Evolutionary conservation across 2,329 filamentous ascomycete genomes (phyloP), one percentile per base, ranked within the genome.

Genomic region (Diaporthe amygdali): DNA sequence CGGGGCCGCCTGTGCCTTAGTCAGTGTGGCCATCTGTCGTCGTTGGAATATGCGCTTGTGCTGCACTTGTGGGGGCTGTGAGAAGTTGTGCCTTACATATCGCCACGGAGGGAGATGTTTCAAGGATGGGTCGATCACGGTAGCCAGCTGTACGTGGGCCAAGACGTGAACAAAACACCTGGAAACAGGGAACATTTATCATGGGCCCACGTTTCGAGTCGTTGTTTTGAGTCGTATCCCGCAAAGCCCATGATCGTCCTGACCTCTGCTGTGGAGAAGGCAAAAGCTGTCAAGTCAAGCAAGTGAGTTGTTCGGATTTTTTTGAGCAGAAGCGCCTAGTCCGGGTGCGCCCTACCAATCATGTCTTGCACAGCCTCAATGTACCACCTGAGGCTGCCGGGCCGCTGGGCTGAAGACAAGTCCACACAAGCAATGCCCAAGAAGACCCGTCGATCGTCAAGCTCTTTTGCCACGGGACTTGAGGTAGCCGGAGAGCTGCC

Each of bases 11-110:
- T 49, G 59, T n/a, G 47, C 59, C 59, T 64, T 64, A 64, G 59
- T 49, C 59, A 64, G 44, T 49, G 30, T 30, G 8, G 59, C 41
- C 39, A 8, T n/a, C 10, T 46, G 39, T 15, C 17, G 27, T 22
- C 20, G 17, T 15, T 39, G 30, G 27, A 14, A 55, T 54, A 34
- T 67, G 37, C 39, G 20, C 30, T 39, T 46, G 54, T 54, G 54
- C 37, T 22, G 66, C 67, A 59, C 59, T 59, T 47, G 67, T 70
- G 51, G 70, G 68, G 67, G 70, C 70, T 70, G 70, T 69, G 51
- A 55, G 39, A 59, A 37, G 59, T 64, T 49, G 44, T 64, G 30
- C 41, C 59, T 49, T 49, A 47, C 30, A 37, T 20, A 25, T 64
- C 32, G 30, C 59, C 59, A 49, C 59, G 30, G 59, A 39, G 30